Conservation (phyloP, 2,329 filamentous ascomycete genomes). For the Arthrobotrys musiformis region DNA sequence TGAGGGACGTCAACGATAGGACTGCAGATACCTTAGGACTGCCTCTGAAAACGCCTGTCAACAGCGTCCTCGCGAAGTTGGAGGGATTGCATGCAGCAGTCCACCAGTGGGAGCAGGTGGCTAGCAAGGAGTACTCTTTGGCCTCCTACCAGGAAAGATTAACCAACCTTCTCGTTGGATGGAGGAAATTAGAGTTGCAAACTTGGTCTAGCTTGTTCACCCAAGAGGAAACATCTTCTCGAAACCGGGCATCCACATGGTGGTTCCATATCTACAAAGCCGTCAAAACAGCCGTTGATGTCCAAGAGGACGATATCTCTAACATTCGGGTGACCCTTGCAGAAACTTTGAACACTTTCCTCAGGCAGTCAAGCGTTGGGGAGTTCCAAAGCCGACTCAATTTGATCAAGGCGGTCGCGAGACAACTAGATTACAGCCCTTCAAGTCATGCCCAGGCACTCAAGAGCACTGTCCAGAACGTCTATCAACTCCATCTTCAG, state of each 20-base stretch:
- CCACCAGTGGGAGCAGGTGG: constrained; percentile 95
- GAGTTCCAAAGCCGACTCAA: constrained; percentile 79
- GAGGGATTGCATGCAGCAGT: constrained; percentile 87
- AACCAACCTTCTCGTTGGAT: constrained; percentile 82
- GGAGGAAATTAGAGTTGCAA: constrained; percentile 88
- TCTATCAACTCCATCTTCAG: constrained; percentile 34
- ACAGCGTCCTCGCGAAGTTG: constrained; percentile 83
- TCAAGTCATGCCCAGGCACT: constrained; percentile 23
- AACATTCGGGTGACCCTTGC: constrained; percentile 76
- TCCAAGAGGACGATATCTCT: constrained; percentile 71
- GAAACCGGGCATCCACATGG: constrained; percentile 85
- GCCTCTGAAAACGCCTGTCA: constrained; percentile 82
- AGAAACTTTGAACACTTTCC: constrained; percentile 81
- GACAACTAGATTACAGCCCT: constrained; percentile 16
- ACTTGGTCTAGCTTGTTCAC: constrained; percentile 93
- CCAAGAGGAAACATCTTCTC: constrained; percentile 79
- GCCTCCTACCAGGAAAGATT: constrained; percentile 77
- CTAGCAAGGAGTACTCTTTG: constrained; percentile 80
- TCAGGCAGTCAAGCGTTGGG: constrained; percentile 80
- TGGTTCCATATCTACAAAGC: constrained; percentile 98
- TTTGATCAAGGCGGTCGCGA: constrained; percentile 67
- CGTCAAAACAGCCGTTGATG: constrained; percentile 72
- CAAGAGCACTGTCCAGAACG: constrained; percentile 22
- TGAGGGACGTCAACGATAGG: constrained; percentile 79
- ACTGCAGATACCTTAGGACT: constrained; percentile 81